Evolutionary conservation across 2,329 filamentous ascomycete species (phyloP).

Genomic region (Colletotrichum agaves): DNA sequence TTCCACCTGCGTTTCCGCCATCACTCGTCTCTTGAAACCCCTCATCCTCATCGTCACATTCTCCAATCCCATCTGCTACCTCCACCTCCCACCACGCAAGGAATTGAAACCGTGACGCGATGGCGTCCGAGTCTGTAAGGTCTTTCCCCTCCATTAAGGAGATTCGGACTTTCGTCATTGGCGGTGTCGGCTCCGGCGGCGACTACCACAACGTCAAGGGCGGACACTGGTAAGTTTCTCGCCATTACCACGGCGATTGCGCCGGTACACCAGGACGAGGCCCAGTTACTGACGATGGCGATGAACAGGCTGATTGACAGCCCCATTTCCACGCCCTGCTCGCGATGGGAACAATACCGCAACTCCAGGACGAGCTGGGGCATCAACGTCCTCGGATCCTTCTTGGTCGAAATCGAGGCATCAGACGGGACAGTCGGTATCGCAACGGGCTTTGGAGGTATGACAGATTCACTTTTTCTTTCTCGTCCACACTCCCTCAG

Average conservation of each 20-base stretch:
- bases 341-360: constrained; percentile 87
- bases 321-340: constrained; percentile 92
- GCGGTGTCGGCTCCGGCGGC: constrained; percentile 70
- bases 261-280: background rate
- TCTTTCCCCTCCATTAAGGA: constrained; percentile 81
- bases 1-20: background rate
- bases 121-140: constrained; percentile 57
- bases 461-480: constrained; percentile 30
- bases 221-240: constrained; percentile 68
- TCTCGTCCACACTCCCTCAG: too few species aligned
- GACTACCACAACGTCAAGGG: constrained; percentile 94
- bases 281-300: constrained; percentile 50
- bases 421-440: constrained; percentile 93
- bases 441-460: constrained; percentile 90
- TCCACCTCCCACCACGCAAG: background rate
- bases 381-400: constrained; percentile 94
- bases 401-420: constrained; percentile 89
- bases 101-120: constrained; percentile 40
- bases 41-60: background rate
- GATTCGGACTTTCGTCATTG: constrained; percentile 77
- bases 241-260: background rate
- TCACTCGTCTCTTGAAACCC: background rate
- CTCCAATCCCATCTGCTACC: background rate
- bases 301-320: constrained; percentile 84
- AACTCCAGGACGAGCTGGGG: constrained; percentile 92